Percentiles rank a stretch among this genome's conserved stretches.
Evolutionary conservation across 2,329 filamentous ascomycete genomes (phyloP).

Genomic region (Zasmidium angulare): DNA sequence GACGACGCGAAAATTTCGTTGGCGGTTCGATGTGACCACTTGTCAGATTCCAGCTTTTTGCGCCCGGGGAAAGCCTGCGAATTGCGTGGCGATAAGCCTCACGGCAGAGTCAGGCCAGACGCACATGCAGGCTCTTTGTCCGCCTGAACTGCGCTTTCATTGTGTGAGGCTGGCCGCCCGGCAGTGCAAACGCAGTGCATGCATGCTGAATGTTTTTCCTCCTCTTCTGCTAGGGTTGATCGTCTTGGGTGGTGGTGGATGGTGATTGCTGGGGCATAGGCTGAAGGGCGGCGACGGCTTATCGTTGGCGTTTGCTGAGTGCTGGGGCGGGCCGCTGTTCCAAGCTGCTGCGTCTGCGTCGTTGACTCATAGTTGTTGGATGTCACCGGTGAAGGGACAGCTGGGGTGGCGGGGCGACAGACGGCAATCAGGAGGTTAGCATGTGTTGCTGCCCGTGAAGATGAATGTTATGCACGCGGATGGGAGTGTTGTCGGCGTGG

Average conservation of each 20-base stretch:
- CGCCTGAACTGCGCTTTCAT: neutral
- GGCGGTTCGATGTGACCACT: neutral
- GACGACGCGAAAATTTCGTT: neutral
- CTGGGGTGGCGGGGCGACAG: neutral
- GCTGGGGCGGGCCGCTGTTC: neutral
- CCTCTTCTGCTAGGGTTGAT: neutral
- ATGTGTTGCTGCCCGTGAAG: neutral
- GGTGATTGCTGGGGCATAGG: neutral
- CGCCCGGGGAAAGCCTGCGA: neutral
- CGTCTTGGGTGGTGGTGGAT: neutral
- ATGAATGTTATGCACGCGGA: neutral
- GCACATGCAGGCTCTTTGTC: neutral
- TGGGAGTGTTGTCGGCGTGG: neutral
- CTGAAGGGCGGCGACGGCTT: neutral
- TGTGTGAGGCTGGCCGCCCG: too few species aligned
- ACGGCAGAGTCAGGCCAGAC: neutral
- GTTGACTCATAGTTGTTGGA: neutral
- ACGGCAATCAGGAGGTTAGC: neutral
- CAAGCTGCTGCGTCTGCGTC: neutral
- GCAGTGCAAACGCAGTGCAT: neutral
- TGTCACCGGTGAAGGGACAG: neutral
- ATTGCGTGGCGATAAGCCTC: neutral
- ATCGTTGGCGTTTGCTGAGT: neutral
- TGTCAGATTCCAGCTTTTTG: neutral
- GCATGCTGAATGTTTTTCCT: neutral